phyloP scores from a whole-genome alignment of 441 rosid genomes.

The Erodium chrysanthum region DNA sequence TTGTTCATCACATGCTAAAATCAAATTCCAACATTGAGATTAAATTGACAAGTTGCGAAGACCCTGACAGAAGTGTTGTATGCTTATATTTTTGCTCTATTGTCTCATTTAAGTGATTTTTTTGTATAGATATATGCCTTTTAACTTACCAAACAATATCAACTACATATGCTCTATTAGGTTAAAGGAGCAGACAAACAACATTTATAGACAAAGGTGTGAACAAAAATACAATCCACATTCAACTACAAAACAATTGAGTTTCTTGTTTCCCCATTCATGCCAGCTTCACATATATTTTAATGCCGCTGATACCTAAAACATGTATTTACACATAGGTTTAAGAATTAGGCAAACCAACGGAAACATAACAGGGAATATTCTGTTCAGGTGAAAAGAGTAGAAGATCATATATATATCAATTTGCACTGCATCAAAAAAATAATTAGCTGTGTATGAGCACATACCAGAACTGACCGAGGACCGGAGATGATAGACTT shows the following conservation, averaged over 20 bases:
- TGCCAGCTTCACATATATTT: not conserved
- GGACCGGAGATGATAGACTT: not conserved
- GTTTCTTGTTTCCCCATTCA: not conserved
- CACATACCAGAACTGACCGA: not conserved
- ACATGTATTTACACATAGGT: not conserved
- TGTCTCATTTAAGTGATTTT: too few relatives aligned
- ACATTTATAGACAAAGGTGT: not conserved
- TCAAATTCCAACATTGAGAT: too few relatives aligned
- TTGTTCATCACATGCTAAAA: too few relatives aligned
- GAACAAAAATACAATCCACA: not conserved
- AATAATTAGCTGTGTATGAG: not conserved
- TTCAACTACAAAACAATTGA: not conserved
- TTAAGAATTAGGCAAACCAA: not conserved
- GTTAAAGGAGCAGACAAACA: not conserved
- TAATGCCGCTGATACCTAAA: not conserved
- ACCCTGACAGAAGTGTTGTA: too few relatives aligned
- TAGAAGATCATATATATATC: not conserved
- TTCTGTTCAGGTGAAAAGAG: not conserved
- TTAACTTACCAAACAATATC: too few relatives aligned
- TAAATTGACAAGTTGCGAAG: too few relatives aligned
- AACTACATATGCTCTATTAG: not conserved
- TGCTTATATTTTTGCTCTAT: too few relatives aligned
- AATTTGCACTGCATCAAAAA: not conserved
- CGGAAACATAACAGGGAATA: not conserved
- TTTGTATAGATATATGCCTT: too few relatives aligned